These are phyloP conservation scores for Salix purpurea DNA, from an alignment of 345 rosid genomes.

Conservation along the genomic window DNA sequence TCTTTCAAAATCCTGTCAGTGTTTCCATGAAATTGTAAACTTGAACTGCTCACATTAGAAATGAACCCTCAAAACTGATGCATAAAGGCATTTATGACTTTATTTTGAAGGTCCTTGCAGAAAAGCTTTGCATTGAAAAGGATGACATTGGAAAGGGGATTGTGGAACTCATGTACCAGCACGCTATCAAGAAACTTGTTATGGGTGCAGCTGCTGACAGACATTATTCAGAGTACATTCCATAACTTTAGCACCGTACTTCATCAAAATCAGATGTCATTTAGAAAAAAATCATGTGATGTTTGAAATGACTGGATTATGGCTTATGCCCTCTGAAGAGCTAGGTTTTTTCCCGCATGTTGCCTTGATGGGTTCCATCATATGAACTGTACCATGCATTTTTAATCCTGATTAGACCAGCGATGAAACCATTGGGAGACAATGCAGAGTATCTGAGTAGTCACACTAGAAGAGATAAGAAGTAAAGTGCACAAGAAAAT, in stretches of 20 bases:
- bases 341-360: neutral
- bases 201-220: slow-evolving; percentile 89
- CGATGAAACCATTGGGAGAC: neutral
- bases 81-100: neutral
- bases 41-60: neutral
- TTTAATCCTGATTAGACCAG: neutral
- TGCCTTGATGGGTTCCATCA: neutral
- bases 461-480: neutral
- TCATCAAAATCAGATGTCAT: neutral
- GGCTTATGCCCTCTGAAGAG: neutral
- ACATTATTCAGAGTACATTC: slow-evolving; percentile 45
- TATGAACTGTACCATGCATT: neutral
- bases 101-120: slow-evolving; percentile 50
- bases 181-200: slow-evolving; percentile 67
- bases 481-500: neutral
- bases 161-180: slow-evolving; percentile 46
- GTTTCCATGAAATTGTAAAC: neutral
- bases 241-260: neutral
- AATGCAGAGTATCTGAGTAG: neutral
- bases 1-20: neutral
- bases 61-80: neutral
- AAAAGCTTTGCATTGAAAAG: slow-evolving; percentile 45
- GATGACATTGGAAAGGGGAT: slow-evolving; percentile 63
- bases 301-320: neutral
- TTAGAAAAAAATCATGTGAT: neutral